Evolutionary conservation across 495 filamentous ascomycete genomes (phyloP).

Genomic region (Jackrogersella minutella): DNA sequence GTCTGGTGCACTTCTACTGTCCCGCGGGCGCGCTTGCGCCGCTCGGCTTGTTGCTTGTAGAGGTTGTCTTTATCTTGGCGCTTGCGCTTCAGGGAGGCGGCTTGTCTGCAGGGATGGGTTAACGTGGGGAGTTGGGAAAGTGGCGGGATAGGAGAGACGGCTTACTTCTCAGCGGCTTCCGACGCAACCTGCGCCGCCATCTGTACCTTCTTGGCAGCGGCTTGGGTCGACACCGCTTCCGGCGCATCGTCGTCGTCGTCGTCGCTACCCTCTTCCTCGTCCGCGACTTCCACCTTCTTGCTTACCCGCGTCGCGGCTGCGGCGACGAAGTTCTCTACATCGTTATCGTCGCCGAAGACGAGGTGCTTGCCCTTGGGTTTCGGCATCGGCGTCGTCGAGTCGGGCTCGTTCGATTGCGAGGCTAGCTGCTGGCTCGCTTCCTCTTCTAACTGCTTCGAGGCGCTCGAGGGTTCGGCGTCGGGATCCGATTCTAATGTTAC

Average conservation of each 20-base stretch:
- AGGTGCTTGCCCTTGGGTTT: constrained; percentile 40
- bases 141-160: neutral
- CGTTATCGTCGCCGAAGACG: constrained; percentile 46
- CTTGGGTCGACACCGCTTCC: constrained; percentile 54
- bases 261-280: constrained; percentile 46
- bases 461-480: constrained; percentile 31
- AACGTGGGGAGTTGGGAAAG: constrained; percentile 2
- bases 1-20: constrained; percentile 24
- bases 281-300: constrained; percentile 6
- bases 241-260: constrained; percentile 58
- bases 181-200: constrained; percentile 49
- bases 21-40: constrained; percentile 44
- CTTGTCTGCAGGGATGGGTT: constrained; percentile 44
- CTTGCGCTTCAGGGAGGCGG: constrained; percentile 53
- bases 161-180: constrained; percentile 55
- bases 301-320: constrained; percentile 29
- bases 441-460: constrained; percentile 41
- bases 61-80: constrained; percentile 56
- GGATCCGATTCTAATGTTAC: constrained; percentile 8
- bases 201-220: constrained; percentile 45
- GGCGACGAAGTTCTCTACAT: constrained; percentile 45
- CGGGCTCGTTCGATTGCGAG: constrained; percentile 24
- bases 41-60: constrained; percentile 55
- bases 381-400: constrained; percentile 27
- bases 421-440: constrained; percentile 40